phyloP scores from a whole-genome alignment of 1,139 yeast species.

The Lizanozyma gosingica region DNA sequence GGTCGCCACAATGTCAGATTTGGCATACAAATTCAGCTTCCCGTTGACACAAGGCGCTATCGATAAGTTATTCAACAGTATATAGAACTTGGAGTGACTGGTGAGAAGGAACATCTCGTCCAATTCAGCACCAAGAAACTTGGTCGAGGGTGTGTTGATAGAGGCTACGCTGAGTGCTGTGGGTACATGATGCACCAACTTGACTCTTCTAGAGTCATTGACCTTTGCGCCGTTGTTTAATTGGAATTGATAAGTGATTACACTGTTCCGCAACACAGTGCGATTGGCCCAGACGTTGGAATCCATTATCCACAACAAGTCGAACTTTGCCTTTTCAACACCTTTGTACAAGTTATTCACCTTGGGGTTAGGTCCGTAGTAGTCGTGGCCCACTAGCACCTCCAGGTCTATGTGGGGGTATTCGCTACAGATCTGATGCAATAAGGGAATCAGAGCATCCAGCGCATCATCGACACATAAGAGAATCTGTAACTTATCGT shows the following conservation, averaged over 20 bases:
- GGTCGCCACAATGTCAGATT: constrained; percentile 59
- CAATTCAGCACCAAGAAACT: constrained; percentile 53
- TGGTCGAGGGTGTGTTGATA: constrained; percentile 7
- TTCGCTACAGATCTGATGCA: constrained; percentile 37
- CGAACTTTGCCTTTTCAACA: constrained; percentile 56
- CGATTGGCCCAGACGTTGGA: constrained; percentile 74
- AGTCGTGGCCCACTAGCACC: constrained; percentile 45
- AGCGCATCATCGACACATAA: constrained; percentile 60
- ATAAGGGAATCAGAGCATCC: constrained; percentile 62
- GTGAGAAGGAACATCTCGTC: constrained; percentile 85
- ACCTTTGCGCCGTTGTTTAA: constrained; percentile 38
- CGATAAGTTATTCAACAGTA: constrained; percentile 65
- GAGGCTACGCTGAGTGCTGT: constrained; percentile 39
- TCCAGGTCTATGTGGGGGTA: constrained; percentile 55
- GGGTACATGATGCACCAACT: constrained; percentile 76
- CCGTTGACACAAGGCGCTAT: constrained; percentile 91
- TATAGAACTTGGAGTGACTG: constrained; percentile 78
- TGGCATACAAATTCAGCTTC: constrained; percentile 73
- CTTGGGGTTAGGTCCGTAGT: constrained; percentile 83
- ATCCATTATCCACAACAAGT: constrained; percentile 81
- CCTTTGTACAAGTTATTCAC: constrained; percentile 81
- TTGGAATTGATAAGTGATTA: constrained; percentile 1
- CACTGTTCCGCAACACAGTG: constrained; percentile 57
- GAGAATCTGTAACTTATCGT: constrained; percentile 50
- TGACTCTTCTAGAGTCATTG: constrained; percentile 34